Conservation (phyloP, 805 yeast species). For the Candida corydali region DNA sequence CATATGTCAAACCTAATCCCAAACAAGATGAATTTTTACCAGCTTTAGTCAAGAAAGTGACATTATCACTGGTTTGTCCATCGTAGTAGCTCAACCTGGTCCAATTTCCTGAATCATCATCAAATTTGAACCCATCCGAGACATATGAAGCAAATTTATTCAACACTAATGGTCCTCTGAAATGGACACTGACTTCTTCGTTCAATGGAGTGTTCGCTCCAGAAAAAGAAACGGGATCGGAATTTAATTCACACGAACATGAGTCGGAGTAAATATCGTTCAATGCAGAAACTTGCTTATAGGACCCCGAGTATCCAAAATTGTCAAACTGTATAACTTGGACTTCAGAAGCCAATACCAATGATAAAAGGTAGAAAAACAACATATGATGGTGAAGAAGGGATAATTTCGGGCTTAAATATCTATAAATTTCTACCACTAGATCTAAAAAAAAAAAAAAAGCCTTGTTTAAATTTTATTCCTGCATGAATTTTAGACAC, state of each 20-base stretch:
- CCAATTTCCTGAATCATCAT: constrained; percentile 47
- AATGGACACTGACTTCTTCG: constrained; percentile 69
- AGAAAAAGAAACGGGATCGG: constrained; percentile 36
- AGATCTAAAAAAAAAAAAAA: too few relatives aligned
- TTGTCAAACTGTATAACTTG: constrained; percentile 44
- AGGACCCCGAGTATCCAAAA: constrained; percentile 53
- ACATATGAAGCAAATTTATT: constrained; percentile 59
- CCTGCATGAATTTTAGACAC: background rate
- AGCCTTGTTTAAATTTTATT: too few relatives aligned
- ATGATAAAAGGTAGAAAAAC: background rate
- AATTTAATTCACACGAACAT: constrained; percentile 45
- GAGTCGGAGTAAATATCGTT: constrained; percentile 31
- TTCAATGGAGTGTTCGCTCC: constrained; percentile 66
- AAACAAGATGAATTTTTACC: constrained; percentile 60
- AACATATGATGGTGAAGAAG: constrained; percentile 1
- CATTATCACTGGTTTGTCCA: constrained; percentile 50
- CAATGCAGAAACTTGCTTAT: constrained; percentile 42
- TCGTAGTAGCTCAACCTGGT: constrained; percentile 57
- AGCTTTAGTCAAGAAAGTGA: constrained; percentile 63
- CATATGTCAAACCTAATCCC: constrained; percentile 65
- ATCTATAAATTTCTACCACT: too few relatives aligned
- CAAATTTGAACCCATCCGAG: constrained; percentile 36
- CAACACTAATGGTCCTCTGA: constrained; percentile 70
- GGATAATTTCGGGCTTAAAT: constrained; percentile 1
- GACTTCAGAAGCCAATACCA: constrained; percentile 6